These are phyloP conservation scores for Pisolithus sp. DNA, from an alignment of 768 basidiomycete species.

Conservation along the genomic window DNA sequence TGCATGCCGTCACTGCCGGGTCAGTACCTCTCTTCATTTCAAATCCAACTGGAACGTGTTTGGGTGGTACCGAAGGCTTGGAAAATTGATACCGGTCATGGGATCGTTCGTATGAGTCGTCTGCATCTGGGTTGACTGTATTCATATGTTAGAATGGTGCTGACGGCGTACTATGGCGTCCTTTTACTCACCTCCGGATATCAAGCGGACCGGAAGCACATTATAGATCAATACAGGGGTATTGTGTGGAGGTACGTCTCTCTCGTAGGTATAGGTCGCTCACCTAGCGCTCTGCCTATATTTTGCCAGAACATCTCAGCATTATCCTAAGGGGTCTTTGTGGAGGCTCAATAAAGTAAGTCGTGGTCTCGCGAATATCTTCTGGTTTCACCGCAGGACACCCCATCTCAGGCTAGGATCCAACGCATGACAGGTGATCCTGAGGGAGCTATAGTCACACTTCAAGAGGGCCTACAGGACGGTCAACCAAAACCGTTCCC, in stretches of 20 bases:
- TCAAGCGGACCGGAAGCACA: slow-evolving; percentile 64
- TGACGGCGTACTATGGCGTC: slow-evolving; percentile 76
- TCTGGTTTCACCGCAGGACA: neutral
- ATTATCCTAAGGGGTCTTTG: slow-evolving; percentile 61
- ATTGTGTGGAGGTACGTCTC: slow-evolving; percentile 55
- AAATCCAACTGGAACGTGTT: neutral
- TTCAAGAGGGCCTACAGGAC: slow-evolving; percentile 51
- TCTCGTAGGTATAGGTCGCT: neutral
- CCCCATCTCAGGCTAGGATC: slow-evolving; percentile 58
- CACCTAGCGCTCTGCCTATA: neutral
- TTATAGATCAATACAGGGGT: slow-evolving; percentile 53
- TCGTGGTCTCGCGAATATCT: neutral
- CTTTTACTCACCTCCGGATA: slow-evolving; percentile 67
- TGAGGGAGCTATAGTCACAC: slow-evolving; percentile 57
- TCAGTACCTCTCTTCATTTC: slow-evolving; percentile 28
- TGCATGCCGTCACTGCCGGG: slow-evolving; percentile 75
- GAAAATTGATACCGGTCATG: too few species aligned
- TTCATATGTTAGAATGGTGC: slow-evolving; percentile 45
- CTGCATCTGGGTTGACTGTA: neutral
- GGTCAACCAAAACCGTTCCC: slow-evolving; percentile 47
- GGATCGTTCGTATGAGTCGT: neutral
- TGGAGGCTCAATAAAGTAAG: slow-evolving; percentile 69
- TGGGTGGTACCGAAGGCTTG: too few species aligned
- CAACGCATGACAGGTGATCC: slow-evolving; percentile 65
- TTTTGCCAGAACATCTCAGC: slow-evolving; percentile 39